Percentiles rank a stretch among this genome's conserved stretches.
phyloP scores from a whole-genome alignment of 306 rosid genomes.

The Cicer pinnatifidum region DNA sequence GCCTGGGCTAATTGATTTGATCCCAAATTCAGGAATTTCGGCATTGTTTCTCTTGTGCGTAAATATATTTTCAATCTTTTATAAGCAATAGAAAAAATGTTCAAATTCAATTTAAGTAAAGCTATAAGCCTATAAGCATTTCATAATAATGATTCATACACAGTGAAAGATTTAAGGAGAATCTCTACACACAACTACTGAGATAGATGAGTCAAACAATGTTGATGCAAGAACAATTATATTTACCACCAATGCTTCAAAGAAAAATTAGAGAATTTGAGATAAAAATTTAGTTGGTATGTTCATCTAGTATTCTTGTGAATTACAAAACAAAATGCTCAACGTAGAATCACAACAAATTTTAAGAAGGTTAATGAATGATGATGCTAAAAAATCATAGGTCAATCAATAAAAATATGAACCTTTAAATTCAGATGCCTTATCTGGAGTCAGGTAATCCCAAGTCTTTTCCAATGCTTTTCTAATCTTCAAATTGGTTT shows the following conservation, averaged over 20 bases:
- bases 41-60: too few species aligned
- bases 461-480: constrained; percentile 89
- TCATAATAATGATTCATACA: neutral
- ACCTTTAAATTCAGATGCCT: constrained; percentile 91
- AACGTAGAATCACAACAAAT: constrained; percentile 1
- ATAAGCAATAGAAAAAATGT: too few species aligned
- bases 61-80: too few species aligned
- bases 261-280: neutral
- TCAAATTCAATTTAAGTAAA: too few species aligned
- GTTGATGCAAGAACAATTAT: neutral
- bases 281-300: constrained; percentile 2
- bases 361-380: neutral
- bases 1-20: too few species aligned
- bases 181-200: neutral
- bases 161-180: neutral
- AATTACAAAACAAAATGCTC: constrained; percentile 33
- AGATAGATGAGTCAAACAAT: constrained; percentile 15
- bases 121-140: too few species aligned
- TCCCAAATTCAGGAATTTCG: too few species aligned
- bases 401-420: constrained; percentile 36
- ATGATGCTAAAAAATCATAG: constrained; percentile 20
- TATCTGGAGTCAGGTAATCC: constrained; percentile 84
- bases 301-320: constrained; percentile 20
- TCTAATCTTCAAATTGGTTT: constrained; percentile 91
- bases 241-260: neutral